Base-by-base conservation (phyloP, 768 basidiomycete genomes). In the Wakefieldia striispora region DNA sequence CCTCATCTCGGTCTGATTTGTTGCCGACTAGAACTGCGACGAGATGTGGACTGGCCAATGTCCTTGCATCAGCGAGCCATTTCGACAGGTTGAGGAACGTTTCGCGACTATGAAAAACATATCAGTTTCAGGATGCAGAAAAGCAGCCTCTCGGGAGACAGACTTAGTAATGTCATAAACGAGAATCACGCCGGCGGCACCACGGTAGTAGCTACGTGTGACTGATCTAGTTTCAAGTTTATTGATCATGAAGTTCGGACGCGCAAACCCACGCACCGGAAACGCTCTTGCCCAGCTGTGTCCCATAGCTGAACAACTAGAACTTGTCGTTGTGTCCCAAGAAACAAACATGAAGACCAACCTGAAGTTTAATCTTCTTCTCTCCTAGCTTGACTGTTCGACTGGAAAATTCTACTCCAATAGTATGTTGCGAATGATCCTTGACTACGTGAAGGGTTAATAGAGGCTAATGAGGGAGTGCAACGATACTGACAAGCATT, bases 371-470 rank as follows among this genome's bases (percentile, higher is more conserved):
- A 57, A 97, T 92, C 56, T 88, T 81, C 72, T 93, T 91, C 76
- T 97, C 94, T 44, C 91, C 95, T 20, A 98, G 78, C 61, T 87
- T 88, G 51, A 99, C 83, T 0, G 93, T 94, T 58, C 94, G 78
- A 65, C 93, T 95, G 16, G 93, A 93, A 66, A 99, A 98, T 65
- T 98, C 97, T 24, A 99, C 97, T 10, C 95, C 97, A 50, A 99
- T 98, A 13, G 97, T 98, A 68, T 98, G 97, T 71, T 95, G 90
- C 6, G 93, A 93, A 70, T 95, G 88, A 58, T 91, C 87, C 72
- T 94, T 95, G 79, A 95, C 94, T 97, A 61, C n/a, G 44, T 8
- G 23, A 46, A 40, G 43, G n/a, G 34, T 63, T 6, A 60, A 50
- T 43, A 14, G 36, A 16, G 10, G 35, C 20, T 10, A 27, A 40